Base-by-base conservation (phyloP, 1,284 basidiomycete genomes). In the Cryptococcus jaspeensis region DNA sequence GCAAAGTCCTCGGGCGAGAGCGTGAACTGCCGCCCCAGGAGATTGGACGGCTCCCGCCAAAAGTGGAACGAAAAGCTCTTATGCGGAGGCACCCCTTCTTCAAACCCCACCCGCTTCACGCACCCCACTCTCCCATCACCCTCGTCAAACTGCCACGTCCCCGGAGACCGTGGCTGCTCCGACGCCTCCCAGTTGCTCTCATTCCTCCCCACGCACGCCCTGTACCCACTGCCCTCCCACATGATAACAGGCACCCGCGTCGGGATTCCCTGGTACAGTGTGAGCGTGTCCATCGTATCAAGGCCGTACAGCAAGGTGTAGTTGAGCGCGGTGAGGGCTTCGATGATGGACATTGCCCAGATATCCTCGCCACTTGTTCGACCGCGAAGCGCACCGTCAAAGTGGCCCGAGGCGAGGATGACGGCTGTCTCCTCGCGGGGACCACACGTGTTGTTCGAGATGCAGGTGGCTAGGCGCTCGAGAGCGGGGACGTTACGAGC, bases 191-290 rank as follows among this genome's bases (percentile, higher is more conserved):
- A 60, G 53, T 58, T 67, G 1, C 52, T 56, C 28, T 61, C 59
- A 48, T 65, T 66, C 18, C 63, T 61, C 22, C 43, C 28, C 3
- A 52, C 22, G 43, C 71, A 73, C 8, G 55, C 32, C 5, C 52
- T 55, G 28, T 32, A 32, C 18, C 57, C 51, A 2, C 15, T 35
- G 12, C 47, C 52, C 41, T 72, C 67, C 59, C 64, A 66, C 20
- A 75, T 50, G 36, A 75, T 52, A 25, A 63, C 56, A 8, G 56
- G 53, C 28, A 74, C 67, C 42, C 65, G 61, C 20, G 66, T 59
- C 5, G 69, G 60, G 25, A 75, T 60, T 38, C 58, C 59, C 51
- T 72, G 65, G 60, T 76, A 73, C 22, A 74, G 53, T 13, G 67
- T 57, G 36, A 71, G 55, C 6, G 69, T 66, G 35, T 74, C 70